These are phyloP conservation scores for Haplosporangium gracile DNA, from an alignment of 192 early-diverging fungal genomes.

Conservation along the genomic window DNA sequence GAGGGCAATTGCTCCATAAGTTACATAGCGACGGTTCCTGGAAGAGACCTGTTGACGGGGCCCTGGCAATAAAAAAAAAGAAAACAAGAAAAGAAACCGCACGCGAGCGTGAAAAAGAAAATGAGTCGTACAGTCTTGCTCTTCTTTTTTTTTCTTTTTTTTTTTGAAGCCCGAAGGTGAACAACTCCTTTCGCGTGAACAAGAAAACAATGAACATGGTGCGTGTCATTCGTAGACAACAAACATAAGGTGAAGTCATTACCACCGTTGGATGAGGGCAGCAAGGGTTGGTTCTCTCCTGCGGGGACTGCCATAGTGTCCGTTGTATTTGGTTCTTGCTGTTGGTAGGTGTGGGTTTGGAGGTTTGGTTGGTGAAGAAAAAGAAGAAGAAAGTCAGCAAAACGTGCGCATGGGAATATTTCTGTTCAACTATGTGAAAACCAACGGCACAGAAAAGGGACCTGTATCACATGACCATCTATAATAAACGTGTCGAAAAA, in stretches of 20 bases:
- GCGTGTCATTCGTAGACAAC: background rate
- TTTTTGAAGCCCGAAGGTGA: slow-evolving; percentile 1
- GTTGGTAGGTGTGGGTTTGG: background rate
- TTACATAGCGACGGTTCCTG: slow-evolving; percentile 19
- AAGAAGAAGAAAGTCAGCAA: background rate
- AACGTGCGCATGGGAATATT: background rate
- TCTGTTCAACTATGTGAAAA: background rate
- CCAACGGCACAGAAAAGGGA: background rate
- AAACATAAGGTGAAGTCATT: background rate
- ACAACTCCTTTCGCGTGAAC: background rate
- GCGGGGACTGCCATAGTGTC: background rate
- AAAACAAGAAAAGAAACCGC: background rate
- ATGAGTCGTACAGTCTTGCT: background rate
- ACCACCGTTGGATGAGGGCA: background rate
- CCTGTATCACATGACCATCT: background rate
- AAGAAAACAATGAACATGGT: background rate
- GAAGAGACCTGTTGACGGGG: background rate
- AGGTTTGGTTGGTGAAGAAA: background rate
- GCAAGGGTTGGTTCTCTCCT: slow-evolving; percentile 8
- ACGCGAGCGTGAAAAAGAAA: background rate
- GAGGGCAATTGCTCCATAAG: slow-evolving; percentile 41
- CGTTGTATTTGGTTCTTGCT: background rate
- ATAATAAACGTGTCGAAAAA: background rate
- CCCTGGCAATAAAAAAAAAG: background rate
- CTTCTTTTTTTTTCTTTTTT: background rate